phyloP scores from a whole-genome alignment of 345 rosid species.

The Citrus reticulata region DNA sequence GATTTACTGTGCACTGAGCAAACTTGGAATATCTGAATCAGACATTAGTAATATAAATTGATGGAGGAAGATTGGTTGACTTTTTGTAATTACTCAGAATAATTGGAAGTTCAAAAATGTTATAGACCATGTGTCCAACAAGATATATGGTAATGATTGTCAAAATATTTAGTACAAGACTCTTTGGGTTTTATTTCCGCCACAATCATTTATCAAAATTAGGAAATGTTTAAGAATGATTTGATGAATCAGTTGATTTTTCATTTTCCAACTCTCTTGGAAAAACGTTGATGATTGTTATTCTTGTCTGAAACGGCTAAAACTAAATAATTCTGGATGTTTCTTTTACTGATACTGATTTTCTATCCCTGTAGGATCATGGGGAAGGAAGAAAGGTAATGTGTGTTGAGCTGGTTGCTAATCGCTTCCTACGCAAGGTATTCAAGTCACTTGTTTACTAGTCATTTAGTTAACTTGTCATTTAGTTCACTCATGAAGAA shows the following conservation, averaged over 20 bases:
- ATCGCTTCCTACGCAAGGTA: slow-evolving; percentile 93
- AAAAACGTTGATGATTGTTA: background rate
- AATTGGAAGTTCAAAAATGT: no score
- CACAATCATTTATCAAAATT: no score
- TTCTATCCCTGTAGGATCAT: slow-evolving; percentile 31
- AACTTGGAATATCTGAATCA: no score
- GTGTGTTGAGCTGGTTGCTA: slow-evolving; percentile 88
- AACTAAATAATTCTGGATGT: background rate
- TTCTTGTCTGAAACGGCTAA: background rate
- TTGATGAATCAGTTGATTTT: background rate
- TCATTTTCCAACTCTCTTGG: no score
- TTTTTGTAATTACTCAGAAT: no score
- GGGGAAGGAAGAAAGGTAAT: slow-evolving; percentile 59
- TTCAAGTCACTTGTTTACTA: slow-evolving; percentile 6
- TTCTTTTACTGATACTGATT: background rate
- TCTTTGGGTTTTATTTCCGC: no score
- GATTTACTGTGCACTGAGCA: background rate
- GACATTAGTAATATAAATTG: background rate
- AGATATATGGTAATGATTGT: no score
- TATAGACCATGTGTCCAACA: no score
- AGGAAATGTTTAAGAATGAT: no score
- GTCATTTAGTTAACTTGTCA: background rate
- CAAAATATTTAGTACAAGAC: no score
- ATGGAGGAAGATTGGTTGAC: background rate
- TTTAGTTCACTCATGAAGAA: background rate